phyloP scores from a whole-genome alignment of 495 filamentous ascomycete genomes.

The Penicillium egyptiacum region DNA sequence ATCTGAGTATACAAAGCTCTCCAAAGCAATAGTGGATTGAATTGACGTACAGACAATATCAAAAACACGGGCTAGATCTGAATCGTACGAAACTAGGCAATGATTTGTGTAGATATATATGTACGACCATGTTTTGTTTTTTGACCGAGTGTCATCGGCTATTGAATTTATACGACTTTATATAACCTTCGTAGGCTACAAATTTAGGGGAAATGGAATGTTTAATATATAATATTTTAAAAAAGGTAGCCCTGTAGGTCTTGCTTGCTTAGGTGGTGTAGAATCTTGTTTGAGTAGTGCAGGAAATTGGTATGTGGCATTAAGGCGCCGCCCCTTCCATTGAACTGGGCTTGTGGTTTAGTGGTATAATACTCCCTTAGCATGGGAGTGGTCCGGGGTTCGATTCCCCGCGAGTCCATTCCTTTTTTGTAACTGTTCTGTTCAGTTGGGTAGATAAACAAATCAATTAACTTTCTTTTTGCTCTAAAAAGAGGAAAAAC shows the following conservation, averaged over 20 bases:
- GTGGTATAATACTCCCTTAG: conserved; percentile 49
- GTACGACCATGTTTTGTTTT: background rate
- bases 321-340: background rate
- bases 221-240: background rate
- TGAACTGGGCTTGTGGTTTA: conserved; percentile 44
- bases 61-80: background rate
- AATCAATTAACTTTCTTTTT: no score
- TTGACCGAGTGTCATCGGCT: background rate
- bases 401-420: conserved; percentile 56
- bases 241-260: background rate
- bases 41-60: background rate
- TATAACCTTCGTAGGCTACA: no score
- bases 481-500: no score
- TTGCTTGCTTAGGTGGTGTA: background rate
- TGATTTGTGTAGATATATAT: background rate
- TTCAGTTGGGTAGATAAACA: no score
- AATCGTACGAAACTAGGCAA: background rate
- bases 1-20: background rate
- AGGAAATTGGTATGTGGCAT: no score
- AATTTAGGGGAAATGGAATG: no score
- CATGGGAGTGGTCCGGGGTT: conserved; percentile 58
- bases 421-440: no score
- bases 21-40: background rate
- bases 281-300: no score
- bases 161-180: background rate